phyloP scores from a whole-genome alignment of 768 basidiomycete genomes.

The Suillus decipiens region DNA sequence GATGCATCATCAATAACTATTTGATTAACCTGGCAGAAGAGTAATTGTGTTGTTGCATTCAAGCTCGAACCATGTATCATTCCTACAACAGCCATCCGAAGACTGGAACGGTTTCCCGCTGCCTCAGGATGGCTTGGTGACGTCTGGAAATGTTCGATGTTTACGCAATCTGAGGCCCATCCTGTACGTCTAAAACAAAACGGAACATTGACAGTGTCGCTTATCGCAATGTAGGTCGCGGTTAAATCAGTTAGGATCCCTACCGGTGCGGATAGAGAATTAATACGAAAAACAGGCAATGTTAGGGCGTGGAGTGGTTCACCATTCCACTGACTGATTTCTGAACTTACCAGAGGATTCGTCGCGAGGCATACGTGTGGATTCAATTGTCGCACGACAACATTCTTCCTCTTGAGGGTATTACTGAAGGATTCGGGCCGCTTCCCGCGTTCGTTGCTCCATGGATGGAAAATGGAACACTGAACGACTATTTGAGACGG shows the following conservation, averaged over 20 bases:
- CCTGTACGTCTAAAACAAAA: neutral
- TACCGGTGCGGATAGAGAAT: no score
- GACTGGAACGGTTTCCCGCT: neutral
- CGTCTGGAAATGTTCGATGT: slow-evolving; percentile 11
- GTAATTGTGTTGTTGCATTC: neutral
- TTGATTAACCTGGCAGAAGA: neutral
- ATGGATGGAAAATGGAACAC: slow-evolving; percentile 31
- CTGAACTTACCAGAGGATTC: slow-evolving; percentile 24
- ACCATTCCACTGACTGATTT: neutral
- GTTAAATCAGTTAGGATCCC: no score
- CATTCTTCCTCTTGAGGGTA: slow-evolving; percentile 32
- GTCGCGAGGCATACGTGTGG: slow-evolving; percentile 32
- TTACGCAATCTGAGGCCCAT: neutral
- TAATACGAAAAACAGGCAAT: no score
- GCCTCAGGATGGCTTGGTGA: neutral
- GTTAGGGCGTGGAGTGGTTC: no score
- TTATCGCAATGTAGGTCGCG: no score
- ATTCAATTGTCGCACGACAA: slow-evolving; percentile 29
- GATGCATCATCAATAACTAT: no score
- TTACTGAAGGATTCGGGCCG: slow-evolving; percentile 14
- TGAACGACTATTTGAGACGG: slow-evolving; percentile 30
- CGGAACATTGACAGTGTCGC: no score
- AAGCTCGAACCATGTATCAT: neutral
- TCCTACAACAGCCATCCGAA: neutral
- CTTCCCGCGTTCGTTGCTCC: slow-evolving; percentile 23